Percentiles rank a stretch among this genome's conserved stretches.
phyloP scores from a whole-genome alignment of 2,329 filamentous ascomycete genomes.

The Fusarium pseudoanthophilum region DNA sequence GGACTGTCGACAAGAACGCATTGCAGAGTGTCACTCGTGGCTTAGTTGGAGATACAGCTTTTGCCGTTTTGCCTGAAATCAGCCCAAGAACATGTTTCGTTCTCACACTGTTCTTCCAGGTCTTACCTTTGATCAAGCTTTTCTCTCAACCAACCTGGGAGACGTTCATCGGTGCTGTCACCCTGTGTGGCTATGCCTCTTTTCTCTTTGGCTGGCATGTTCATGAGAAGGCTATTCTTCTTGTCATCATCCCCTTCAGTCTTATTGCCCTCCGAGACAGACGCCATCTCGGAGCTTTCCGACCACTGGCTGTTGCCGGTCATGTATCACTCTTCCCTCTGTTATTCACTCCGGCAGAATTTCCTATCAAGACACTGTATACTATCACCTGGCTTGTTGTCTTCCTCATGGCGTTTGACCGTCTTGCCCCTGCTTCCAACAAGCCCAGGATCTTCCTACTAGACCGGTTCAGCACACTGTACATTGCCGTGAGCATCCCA shows the following conservation, averaged over 20 bases:
- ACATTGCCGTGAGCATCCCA: slow-evolving; percentile 89
- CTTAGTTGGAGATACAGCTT: slow-evolving; percentile 91
- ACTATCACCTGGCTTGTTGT: slow-evolving; percentile 91
- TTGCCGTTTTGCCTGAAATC: slow-evolving; percentile 91
- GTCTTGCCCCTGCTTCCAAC: slow-evolving; percentile 83
- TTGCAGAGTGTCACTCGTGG: slow-evolving; percentile 91
- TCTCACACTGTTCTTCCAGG: slow-evolving; percentile 84
- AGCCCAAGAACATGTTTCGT: slow-evolving; percentile 82
- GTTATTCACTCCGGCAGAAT: slow-evolving; percentile 91
- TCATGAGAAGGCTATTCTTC: slow-evolving; percentile 94
- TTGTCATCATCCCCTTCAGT: slow-evolving; percentile 95
- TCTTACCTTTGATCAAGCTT: slow-evolving; percentile 82
- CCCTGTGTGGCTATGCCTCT: slow-evolving; percentile 93
- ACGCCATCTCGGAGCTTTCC: slow-evolving; percentile 89
- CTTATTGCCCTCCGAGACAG: slow-evolving; percentile 90
- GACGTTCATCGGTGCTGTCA: slow-evolving; percentile 87
- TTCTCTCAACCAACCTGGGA: slow-evolving; percentile 87
- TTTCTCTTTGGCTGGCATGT: slow-evolving; percentile 99
- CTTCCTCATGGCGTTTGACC: slow-evolving; percentile 88
- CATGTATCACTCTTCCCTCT: slow-evolving; percentile 96
- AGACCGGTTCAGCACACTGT: slow-evolving; percentile 89
- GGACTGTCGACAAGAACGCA: slow-evolving; percentile 78
- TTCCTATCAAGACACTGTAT: slow-evolving; percentile 92
- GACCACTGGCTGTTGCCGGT: slow-evolving; percentile 89
- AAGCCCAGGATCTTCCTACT: slow-evolving; percentile 87